Conservation (phyloP, 2,329 filamentous ascomycete species). For the Sclerotinia nivalis region DNA sequence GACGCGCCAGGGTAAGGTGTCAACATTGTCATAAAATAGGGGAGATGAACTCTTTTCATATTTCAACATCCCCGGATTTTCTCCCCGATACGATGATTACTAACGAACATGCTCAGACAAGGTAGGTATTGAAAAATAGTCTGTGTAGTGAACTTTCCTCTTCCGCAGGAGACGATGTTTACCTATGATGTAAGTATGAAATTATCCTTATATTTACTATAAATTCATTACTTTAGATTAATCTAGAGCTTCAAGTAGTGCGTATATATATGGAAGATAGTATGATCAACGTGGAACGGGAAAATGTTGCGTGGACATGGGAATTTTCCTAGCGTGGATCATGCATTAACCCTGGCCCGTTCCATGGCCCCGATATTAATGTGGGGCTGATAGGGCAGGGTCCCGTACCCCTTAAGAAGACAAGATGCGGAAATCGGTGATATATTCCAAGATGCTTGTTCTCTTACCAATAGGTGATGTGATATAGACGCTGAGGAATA, state of each 20-base stretch:
- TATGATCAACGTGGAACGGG: not conserved
- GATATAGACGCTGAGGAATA: not conserved
- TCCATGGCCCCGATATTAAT: not conserved
- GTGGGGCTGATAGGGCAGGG: not conserved
- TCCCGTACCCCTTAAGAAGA: not conserved
- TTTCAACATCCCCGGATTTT: not conserved
- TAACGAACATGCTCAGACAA: not conserved
- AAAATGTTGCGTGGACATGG: not conserved
- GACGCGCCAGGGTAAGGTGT: not conserved
- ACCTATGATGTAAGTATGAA: not conserved
- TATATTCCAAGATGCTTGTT: not conserved
- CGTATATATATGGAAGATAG: not conserved
- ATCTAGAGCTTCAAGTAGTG: not conserved
- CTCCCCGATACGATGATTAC: not conserved
- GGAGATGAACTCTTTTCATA: slow-evolving; percentile 1
- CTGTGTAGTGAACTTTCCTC: not conserved
- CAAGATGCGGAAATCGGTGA: not conserved
- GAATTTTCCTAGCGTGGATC: slow-evolving; percentile 1
- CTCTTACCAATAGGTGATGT: not conserved
- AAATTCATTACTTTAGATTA: not conserved
- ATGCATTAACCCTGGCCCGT: not conserved
- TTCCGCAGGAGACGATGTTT: not conserved
- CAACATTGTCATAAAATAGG: not conserved
- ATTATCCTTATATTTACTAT: not conserved
- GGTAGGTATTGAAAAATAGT: not conserved